Conservation (phyloP, 352 stramenopile genomes). For the Phytophthora aleatoria region DNA sequence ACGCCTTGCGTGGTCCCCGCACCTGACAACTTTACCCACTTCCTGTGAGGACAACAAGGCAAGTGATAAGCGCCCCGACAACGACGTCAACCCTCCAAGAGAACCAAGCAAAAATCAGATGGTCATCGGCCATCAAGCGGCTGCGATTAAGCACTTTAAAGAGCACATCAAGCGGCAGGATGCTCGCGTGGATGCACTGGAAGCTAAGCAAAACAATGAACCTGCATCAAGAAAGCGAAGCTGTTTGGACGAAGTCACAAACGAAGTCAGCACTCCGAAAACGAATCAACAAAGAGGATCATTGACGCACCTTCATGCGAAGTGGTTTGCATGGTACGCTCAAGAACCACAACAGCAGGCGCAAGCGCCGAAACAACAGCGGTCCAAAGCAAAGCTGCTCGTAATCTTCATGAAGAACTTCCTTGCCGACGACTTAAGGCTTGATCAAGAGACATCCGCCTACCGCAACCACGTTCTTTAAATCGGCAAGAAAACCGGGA, state of each 20-base stretch:
- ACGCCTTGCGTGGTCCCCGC: too few species aligned
- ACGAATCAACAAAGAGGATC: background rate
- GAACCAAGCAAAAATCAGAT: background rate
- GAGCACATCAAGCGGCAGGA: conserved; percentile 8
- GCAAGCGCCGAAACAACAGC: too few species aligned
- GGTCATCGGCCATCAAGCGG: conserved; percentile 18
- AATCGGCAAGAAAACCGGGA: too few species aligned
- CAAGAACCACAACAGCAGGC: background rate
- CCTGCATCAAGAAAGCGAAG: background rate
- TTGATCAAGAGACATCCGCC: too few species aligned
- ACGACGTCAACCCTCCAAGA: background rate
- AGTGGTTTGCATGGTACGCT: background rate
- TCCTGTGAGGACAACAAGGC: too few species aligned
- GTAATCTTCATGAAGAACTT: too few species aligned
- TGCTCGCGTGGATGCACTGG: conserved; percentile 15
- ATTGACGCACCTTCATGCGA: background rate
- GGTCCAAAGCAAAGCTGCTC: too few species aligned
- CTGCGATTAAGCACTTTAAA: conserved; percentile 23
- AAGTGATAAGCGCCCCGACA: background rate
- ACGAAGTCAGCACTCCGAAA: too few species aligned
- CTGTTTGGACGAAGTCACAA: too few species aligned
- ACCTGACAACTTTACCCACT: too few species aligned
- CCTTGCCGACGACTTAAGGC: too few species aligned
- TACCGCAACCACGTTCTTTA: too few species aligned
- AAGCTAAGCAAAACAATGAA: conserved; percentile 17